Evolutionary conservation across 1,284 basidiomycete species (phyloP), one percentile per base, ranked within the genome.

Genomic region (Cerrena zonata): DNA sequence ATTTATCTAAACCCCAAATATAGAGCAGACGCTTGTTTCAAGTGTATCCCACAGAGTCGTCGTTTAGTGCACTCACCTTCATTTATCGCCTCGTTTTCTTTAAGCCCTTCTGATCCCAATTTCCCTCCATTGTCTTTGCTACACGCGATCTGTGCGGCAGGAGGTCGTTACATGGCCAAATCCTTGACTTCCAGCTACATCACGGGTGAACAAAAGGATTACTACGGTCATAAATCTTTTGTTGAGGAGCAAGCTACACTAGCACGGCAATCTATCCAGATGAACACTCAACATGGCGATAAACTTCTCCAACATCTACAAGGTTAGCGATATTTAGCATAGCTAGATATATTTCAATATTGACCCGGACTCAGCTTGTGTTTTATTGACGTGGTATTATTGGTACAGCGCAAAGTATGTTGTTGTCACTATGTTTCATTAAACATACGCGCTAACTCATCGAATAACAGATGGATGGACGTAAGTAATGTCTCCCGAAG

Each of bases 141-240:
- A 4, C 86, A 90, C 63, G 81, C 82, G 12, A 81, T 90, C 38
- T 86, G 84, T 65, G 84, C 84, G 11, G 73, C 82, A 40, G 81
- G 82, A 24, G 80, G 79, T 53, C 65, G 80, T 12, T 84, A 82
- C 57, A 83, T 58, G 22, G 48, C 50, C 49, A 37, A 15, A 40
- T 48, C 27, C 13, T 12, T 13, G 30, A 24, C 22, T 19, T 19
- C 43, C 21, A 23, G 13, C 2, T 5, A 38, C 10, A 5, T 22
- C 10, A n/a, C 7, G 18, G 18, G 39, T 5, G 18, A 19, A 7
- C 39, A 41, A 22, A 18, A 41, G 5, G 39, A 41, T 56, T n/a
- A n/a, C n/a, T 79, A 34, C 15, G 30, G 30, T 7, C 7, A 34
- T 15, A 34, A 15, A 15, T 34, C 79, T 12, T 85, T 86, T 62